Evolutionary conservation across 768 basidiomycete genomes (phyloP).

Genomic region (Russula earlei): DNA sequence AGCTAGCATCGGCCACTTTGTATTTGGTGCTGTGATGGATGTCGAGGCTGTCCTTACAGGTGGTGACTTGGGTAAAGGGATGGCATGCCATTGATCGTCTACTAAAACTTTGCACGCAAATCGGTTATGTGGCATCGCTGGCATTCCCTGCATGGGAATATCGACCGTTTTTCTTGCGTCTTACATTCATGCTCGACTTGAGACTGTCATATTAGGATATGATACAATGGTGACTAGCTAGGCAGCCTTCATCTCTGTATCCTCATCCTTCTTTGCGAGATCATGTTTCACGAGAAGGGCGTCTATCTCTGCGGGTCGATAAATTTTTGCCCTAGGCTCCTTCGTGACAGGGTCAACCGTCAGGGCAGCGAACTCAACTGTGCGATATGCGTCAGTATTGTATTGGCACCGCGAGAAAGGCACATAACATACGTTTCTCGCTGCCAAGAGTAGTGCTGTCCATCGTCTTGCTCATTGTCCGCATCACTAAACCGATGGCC

Average conservation of each 20-base stretch:
- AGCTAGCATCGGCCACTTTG: slow-evolving; percentile 73
- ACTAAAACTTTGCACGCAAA: neutral
- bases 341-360: slow-evolving; percentile 72
- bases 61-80: slow-evolving; percentile 43
- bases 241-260: slow-evolving; percentile 62
- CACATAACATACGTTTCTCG: slow-evolving; percentile 70
- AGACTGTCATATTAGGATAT: neutral
- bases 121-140: neutral
- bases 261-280: slow-evolving; percentile 81
- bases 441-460: slow-evolving; percentile 94
- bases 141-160: neutral
- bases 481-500: slow-evolving; percentile 83
- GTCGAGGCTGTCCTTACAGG: slow-evolving; percentile 46
- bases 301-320: slow-evolving; percentile 81
- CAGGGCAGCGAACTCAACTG: slow-evolving; percentile 95
- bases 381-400: neutral
- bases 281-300: slow-evolving; percentile 69
- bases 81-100: slow-evolving; percentile 65
- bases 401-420: slow-evolving; percentile 4
- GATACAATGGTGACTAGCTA: slow-evolving; percentile 23
- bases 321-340: slow-evolving; percentile 85
- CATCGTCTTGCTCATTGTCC: slow-evolving; percentile 99
- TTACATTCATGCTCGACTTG: neutral
- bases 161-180: neutral
- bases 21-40: slow-evolving; percentile 61